Conservation (phyloP, 331 rosid genomes). For the Acacia pycnantha region DNA sequence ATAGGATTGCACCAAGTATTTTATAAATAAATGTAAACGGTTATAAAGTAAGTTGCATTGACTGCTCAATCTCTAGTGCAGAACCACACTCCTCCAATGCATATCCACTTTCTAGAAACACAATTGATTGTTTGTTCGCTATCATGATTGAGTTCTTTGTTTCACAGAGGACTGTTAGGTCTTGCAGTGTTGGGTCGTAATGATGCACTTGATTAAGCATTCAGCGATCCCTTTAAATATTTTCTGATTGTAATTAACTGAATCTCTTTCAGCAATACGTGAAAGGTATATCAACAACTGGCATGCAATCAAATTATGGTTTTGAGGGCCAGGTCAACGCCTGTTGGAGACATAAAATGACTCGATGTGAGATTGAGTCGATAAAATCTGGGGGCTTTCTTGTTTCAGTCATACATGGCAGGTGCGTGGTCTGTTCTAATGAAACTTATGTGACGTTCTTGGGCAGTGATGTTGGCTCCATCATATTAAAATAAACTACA, state of each 20-base stretch:
- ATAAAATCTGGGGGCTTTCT: conserved; percentile 80
- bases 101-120: neutral
- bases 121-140: neutral
- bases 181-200: neutral
- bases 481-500: neutral
- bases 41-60: neutral
- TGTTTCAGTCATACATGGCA: conserved; percentile 94
- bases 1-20: neutral
- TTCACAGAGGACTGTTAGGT: neutral
- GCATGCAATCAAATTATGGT: conserved; percentile 86
- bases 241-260: conserved; percentile 25
- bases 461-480: neutral
- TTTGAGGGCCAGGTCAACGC: conserved; percentile 89
- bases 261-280: conserved; percentile 82
- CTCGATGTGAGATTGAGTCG: conserved; percentile 55
- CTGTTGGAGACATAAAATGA: conserved; percentile 92
- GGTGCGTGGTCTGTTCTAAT: conserved; percentile 46
- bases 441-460: conserved; percentile 20
- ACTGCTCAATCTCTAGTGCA: neutral
- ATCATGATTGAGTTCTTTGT: neutral
- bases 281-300: conserved; percentile 68
- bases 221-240: conserved; percentile 6
- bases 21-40: neutral
- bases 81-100: neutral
- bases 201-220: conserved; percentile 2